Percentiles rank a stretch among this genome's conserved stretches.
These are phyloP conservation scores for Boletellus deceptivus DNA, from an alignment of 1,284 basidiomycete genomes.

Conservation along the genomic window DNA sequence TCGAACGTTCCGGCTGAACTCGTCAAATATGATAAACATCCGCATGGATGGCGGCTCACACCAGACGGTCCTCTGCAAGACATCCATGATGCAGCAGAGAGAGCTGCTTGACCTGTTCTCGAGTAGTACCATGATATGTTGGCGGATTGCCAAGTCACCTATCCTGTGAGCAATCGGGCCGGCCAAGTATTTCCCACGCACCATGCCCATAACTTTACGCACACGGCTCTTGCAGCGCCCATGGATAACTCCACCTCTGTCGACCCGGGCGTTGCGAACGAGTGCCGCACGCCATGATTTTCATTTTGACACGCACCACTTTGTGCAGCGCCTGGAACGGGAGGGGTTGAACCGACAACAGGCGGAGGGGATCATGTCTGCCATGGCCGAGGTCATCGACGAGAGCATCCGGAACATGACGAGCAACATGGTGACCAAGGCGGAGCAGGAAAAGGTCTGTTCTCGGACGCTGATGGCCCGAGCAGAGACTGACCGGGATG, in stretches of 20 bases:
- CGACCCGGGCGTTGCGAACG: conserved; percentile 22
- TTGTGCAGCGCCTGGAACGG: conserved; percentile 84
- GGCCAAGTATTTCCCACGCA: conserved; percentile 16
- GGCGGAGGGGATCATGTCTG: conserved; percentile 93
- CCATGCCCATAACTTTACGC: conserved; percentile 13
- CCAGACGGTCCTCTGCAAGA: neutral
- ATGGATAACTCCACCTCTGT: neutral
- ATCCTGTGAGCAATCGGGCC: too few species aligned
- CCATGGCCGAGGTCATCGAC: conserved; percentile 93
- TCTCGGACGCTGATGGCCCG: neutral
- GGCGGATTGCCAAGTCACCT: too few species aligned
- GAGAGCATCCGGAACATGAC: conserved; percentile 95
- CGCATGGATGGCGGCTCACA: conserved; percentile 8
- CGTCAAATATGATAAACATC: conserved; percentile 6
- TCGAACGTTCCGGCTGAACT: conserved; percentile 1
- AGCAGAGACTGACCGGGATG: conserved; percentile 10
- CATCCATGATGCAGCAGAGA: neutral
- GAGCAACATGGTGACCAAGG: conserved; percentile 89
- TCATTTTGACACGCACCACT: conserved; percentile 94
- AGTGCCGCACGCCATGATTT: conserved; percentile 42
- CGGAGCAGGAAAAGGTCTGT: conserved; percentile 89
- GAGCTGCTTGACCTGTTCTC: neutral
- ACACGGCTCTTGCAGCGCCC: conserved; percentile 9
- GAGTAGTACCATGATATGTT: neutral
- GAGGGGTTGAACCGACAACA: conserved; percentile 87